Conservation (phyloP, 495 filamentous ascomycete species). For the Aspergillus cristatus region DNA sequence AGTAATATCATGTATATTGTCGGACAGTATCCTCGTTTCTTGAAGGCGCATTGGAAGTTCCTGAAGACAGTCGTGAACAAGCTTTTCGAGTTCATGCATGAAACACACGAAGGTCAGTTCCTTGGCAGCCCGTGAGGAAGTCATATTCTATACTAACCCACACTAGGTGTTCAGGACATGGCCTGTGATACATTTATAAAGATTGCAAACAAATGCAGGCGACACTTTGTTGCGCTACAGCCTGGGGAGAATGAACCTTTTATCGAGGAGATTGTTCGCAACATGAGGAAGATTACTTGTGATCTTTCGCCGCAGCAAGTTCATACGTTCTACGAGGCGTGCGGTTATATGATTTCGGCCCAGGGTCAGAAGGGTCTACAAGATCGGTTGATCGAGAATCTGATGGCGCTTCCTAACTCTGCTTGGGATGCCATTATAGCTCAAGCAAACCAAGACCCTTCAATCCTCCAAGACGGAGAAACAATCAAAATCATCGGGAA, state of each 20-base stretch:
- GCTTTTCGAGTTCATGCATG: constrained; percentile 99
- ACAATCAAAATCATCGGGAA: constrained; percentile 98
- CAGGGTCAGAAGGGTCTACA: constrained; percentile 89
- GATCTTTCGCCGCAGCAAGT: constrained; percentile 95
- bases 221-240: constrained; percentile 94
- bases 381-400: constrained; percentile 79
- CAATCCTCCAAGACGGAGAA: constrained; percentile 77
- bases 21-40: constrained; percentile 93
- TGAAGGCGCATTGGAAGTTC: constrained; percentile 99
- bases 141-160: constrained; percentile 19
- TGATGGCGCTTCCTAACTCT: constrained; percentile 87
- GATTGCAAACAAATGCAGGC: constrained; percentile 94
- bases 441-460: constrained; percentile 69
- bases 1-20: constrained; percentile 99
- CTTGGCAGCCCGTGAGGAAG: no score
- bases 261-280: constrained; percentile 97
- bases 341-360: constrained; percentile 97
- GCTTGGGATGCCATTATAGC: constrained; percentile 94
- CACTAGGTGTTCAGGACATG: constrained; percentile 92
- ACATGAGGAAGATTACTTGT: constrained; percentile 86
- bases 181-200: constrained; percentile 99
- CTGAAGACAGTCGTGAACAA: constrained; percentile 99
- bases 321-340: constrained; percentile 98
- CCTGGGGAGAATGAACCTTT: constrained; percentile 92
- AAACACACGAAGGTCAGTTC: constrained; percentile 84